Conservation (phyloP, 140 eudicot genomes). For the Senecio squalidus region DNA sequence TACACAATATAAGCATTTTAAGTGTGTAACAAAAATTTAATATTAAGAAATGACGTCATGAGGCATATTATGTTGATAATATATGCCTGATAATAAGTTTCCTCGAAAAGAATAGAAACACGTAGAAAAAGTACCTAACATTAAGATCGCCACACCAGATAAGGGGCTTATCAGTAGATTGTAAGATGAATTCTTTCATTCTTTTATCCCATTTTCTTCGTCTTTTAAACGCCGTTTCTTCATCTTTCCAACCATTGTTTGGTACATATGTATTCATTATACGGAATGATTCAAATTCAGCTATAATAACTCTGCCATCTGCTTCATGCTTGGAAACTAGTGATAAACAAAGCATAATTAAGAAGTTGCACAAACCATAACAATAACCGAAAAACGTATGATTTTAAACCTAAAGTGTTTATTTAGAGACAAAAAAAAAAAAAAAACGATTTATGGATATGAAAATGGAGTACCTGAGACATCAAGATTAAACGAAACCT, state of each 20-base stretch:
- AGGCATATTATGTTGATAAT: not conserved
- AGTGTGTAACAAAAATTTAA: not conserved
- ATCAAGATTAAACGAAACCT: conserved; percentile 80
- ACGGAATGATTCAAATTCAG: conserved; percentile 90
- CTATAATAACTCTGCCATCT: conserved; percentile 88
- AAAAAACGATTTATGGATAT: not conserved
- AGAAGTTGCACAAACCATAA: not conserved
- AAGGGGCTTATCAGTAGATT: conserved; percentile 79
- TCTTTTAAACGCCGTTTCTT: conserved; percentile 82
- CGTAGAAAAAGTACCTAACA: conserved; percentile 56
- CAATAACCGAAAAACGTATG: too few species aligned
- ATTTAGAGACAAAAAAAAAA: conserved; percentile 2
- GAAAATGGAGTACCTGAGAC: conserved; percentile 39
- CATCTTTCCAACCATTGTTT: conserved; percentile 99
- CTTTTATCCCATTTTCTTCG: conserved; percentile 99
- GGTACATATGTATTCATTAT: conserved; percentile 85
- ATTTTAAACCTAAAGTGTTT: too few species aligned
- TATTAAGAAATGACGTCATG: not conserved
- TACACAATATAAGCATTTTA: too few species aligned
- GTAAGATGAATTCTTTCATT: conserved; percentile 62
- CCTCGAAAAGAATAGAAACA: not conserved
- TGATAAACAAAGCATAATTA: conserved; percentile 15
- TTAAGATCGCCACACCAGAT: conserved; percentile 98
- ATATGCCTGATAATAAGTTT: not conserved
- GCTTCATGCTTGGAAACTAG: conserved; percentile 85